These are phyloP conservation scores for Lactarius vividus DNA, from an alignment of 768 basidiomycete species.

Conservation along the genomic window DNA sequence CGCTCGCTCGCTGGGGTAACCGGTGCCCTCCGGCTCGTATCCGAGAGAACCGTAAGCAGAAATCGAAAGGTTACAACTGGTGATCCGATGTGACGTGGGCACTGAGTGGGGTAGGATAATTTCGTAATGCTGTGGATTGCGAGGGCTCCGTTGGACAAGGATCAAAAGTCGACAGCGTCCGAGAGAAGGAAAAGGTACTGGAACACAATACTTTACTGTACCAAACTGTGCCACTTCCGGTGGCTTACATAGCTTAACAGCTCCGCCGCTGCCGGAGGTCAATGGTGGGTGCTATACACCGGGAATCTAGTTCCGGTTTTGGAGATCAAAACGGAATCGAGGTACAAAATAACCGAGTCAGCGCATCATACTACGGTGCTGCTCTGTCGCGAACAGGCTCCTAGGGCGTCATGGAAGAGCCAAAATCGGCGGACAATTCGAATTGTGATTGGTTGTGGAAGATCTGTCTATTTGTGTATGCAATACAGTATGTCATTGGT, in stretches of 20 bases:
- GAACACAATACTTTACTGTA: no score
- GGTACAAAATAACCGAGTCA: not conserved
- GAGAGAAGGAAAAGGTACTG: no score
- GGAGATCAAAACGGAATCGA: not conserved
- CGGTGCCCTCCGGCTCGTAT: not conserved
- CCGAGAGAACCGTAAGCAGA: not conserved
- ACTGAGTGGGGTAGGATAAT: not conserved
- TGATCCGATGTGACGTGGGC: not conserved
- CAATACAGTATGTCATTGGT: conserved; percentile 13
- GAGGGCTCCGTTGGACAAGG: conserved; percentile 10
- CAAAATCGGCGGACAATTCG: not conserved
- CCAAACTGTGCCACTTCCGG: not conserved
- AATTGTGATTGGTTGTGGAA: conserved; percentile 3
- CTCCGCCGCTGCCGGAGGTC: conserved; percentile 2
- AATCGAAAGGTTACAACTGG: not conserved
- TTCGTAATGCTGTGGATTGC: not conserved
- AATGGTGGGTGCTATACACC: not conserved
- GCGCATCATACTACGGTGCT: not conserved
- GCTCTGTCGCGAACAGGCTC: conserved; percentile 16
- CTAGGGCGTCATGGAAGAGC: conserved; percentile 1
- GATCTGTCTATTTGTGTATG: not conserved
- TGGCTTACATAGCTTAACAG: not conserved
- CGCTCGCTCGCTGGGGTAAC: not conserved
- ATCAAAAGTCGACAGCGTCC: not conserved
- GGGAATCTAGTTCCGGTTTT: not conserved